Evolutionary conservation across 208 protist species (phyloP).

Genomic region (Trypanosoma avium): DNA sequence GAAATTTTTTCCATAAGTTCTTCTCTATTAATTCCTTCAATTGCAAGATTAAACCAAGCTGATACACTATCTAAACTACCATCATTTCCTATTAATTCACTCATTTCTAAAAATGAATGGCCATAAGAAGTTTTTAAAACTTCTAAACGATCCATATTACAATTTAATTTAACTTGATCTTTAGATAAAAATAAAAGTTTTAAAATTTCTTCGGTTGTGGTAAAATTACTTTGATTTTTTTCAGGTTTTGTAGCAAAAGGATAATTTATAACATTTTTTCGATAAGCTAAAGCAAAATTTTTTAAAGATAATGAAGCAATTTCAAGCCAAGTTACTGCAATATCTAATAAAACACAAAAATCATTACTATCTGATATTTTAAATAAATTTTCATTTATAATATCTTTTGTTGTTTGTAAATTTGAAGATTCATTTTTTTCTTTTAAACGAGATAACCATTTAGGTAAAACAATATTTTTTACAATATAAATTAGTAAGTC

Average conservation of each 20-base stretch:
- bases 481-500: conserved; percentile 9
- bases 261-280: conserved; percentile 18
- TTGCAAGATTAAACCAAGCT: conserved; percentile 14
- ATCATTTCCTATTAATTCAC: conserved; percentile 7
- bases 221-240: background rate
- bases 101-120: background rate
- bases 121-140: background rate
- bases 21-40: conserved; percentile 14
- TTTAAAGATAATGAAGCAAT: background rate
- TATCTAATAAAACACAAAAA: conserved; percentile 20
- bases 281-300: conserved; percentile 21
- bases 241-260: conserved; percentile 2
- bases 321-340: conserved; percentile 13
- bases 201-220: conserved; percentile 9
- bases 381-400: too few relatives aligned
- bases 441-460: conserved; percentile 10
- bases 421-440: background rate
- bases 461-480: conserved; percentile 1
- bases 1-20: conserved; percentile 7
- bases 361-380: background rate
- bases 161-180: background rate
- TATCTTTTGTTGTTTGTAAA: too few relatives aligned
- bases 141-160: background rate
- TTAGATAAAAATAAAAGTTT: conserved; percentile 2
- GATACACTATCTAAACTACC: conserved; percentile 23